Evolutionary conservation across 208 protist genomes (phyloP).

Genomic region (Leishmania lainsoni): DNA sequence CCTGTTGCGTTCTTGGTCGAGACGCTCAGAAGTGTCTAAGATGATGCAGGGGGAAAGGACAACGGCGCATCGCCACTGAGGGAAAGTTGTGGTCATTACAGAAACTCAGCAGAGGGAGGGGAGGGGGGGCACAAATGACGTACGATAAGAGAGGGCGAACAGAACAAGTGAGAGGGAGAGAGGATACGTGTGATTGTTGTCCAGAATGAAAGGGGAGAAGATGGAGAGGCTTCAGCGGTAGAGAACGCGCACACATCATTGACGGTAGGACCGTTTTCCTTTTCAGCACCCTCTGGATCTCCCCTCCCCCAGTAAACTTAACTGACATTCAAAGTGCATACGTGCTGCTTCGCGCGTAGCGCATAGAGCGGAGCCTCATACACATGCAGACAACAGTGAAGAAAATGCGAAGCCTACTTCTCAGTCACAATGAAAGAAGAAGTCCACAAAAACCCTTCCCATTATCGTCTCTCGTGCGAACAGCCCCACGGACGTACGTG

Average conservation of each 20-base stretch:
- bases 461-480: neutral
- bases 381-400: neutral
- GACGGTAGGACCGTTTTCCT: neutral
- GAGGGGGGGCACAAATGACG: neutral
- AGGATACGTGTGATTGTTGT: neutral
- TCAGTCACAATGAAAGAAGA: neutral
- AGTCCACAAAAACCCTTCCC: neutral
- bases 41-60: neutral
- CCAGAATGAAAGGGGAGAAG: neutral
- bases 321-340: neutral
- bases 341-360: neutral
- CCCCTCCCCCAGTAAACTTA: neutral
- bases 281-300: neutral
- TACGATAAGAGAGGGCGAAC: neutral
- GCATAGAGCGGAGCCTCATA: neutral
- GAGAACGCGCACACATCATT: neutral
- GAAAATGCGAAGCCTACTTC: neutral
- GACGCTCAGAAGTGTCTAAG: neutral
- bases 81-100: neutral
- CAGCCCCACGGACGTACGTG: neutral
- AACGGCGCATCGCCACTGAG: neutral
- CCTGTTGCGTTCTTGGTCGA: neutral
- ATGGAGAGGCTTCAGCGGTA: neutral
- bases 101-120: neutral
- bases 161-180: neutral